These are phyloP conservation scores for Gracilariopsis chorda DNA, from an alignment of 23 red algal species.

Conservation along the genomic window DNA sequence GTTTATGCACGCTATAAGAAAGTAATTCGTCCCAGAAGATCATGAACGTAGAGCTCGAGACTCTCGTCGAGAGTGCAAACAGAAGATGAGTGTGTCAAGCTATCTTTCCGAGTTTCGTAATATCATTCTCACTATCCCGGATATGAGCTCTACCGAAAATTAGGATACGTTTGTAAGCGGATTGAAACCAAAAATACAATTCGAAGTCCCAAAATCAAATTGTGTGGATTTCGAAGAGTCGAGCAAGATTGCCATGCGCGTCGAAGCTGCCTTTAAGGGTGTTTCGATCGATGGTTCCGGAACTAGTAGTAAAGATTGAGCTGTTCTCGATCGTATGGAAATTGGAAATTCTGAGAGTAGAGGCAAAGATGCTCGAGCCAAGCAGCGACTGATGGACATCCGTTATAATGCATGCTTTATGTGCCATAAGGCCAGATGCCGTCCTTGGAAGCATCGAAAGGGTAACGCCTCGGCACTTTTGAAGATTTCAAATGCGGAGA, in stretches of 20 bases:
- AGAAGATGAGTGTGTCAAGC: background rate
- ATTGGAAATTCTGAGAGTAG: background rate
- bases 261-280: too few species aligned
- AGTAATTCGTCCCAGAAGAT: background rate
- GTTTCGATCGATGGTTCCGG: background rate
- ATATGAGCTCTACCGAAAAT: background rate
- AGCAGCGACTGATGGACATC: background rate
- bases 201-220: background rate
- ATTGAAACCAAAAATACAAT: too few species aligned
- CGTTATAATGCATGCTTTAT: background rate
- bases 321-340: background rate
- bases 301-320: background rate
- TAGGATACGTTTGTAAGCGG: background rate
- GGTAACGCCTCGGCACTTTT: too few species aligned
- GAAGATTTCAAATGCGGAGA: too few species aligned
- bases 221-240: background rate
- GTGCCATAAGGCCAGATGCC: background rate
- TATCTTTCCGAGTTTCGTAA: background rate
- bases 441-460: background rate
- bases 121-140: background rate
- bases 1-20: background rate
- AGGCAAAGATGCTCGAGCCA: background rate
- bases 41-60: background rate
- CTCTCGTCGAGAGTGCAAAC: background rate
- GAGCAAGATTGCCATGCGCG: too few species aligned